Conservation (phyloP, 2,329 filamentous ascomycete species). For the Celoporthe dispersa region DNA sequence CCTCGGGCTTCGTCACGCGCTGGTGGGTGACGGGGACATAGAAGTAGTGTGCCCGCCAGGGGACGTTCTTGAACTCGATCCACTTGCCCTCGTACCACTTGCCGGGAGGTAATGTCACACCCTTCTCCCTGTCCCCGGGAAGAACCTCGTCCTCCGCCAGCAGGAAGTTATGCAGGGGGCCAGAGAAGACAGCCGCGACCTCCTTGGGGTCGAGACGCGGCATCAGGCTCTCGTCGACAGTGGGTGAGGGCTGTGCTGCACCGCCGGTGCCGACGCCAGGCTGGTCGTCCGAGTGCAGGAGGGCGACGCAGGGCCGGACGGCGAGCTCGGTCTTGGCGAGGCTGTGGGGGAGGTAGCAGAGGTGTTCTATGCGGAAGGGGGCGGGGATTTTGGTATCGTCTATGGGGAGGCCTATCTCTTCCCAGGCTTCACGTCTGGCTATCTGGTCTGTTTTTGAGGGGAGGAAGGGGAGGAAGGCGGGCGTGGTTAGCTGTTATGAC, state of each 20-base stretch:
- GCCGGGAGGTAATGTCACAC: constrained; percentile 50
- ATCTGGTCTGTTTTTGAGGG: constrained; percentile 66
- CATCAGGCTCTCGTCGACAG: constrained; percentile 72
- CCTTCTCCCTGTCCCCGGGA: constrained; percentile 40
- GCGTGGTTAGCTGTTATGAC: not conserved
- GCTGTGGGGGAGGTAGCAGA: constrained; percentile 77
- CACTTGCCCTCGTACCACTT: constrained; percentile 87
- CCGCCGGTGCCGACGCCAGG: constrained; percentile 14
- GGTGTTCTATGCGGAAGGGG: constrained; percentile 83
- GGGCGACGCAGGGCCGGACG: constrained; percentile 77
- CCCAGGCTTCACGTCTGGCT: constrained; percentile 85
- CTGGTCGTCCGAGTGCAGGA: constrained; percentile 67
- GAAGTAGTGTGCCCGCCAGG: constrained; percentile 92
- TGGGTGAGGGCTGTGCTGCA: constrained; percentile 38
- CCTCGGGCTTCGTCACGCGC: constrained; percentile 64
- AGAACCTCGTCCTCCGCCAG: constrained; percentile 59
- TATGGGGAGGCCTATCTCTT: constrained; percentile 89
- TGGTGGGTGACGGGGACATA: constrained; percentile 80
- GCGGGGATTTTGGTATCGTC: constrained; percentile 69
- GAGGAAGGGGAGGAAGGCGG: constrained; percentile 33
- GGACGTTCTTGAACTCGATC: constrained; percentile 75
- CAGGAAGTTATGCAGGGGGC: constrained; percentile 84
- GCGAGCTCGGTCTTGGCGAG: constrained; percentile 75
- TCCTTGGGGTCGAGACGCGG: constrained; percentile 86
- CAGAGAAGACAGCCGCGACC: constrained; percentile 92